Conservation (phyloP, 1,139 yeast genomes). For the Yamadazyma pseudoaaseri region DNA sequence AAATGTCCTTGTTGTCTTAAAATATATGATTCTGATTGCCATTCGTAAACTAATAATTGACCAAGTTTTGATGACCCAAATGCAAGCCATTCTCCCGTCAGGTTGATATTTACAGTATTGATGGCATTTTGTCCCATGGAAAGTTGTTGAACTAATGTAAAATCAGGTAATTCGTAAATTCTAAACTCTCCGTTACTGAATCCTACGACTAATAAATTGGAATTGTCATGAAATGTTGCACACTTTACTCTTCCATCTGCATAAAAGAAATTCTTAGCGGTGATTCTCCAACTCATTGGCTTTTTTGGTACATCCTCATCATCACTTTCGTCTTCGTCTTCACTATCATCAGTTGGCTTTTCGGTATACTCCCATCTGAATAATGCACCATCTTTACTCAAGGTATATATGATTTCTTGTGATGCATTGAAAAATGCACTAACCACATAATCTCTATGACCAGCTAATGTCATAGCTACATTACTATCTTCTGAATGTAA, state of each 20-base stretch:
- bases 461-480: constrained; percentile 85
- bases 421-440: constrained; percentile 81
- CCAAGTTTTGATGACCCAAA: constrained; percentile 90
- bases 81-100: constrained; percentile 95
- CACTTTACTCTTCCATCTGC: constrained; percentile 76
- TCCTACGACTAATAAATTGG: constrained; percentile 83
- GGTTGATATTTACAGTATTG: constrained; percentile 75
- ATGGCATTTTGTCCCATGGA: constrained; percentile 92
- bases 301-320: constrained; percentile 23
- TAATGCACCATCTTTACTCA: constrained; percentile 93
- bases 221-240: constrained; percentile 74
- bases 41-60: constrained; percentile 94
- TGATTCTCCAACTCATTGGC: constrained; percentile 74
- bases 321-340: constrained; percentile 40
- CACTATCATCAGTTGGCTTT: constrained; percentile 35
- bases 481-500: constrained; percentile 68
- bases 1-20: constrained; percentile 97
- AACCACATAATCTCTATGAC: constrained; percentile 87
- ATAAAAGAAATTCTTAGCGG: constrained; percentile 70
- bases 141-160: constrained; percentile 76
- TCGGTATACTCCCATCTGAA: constrained; percentile 86
- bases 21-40: constrained; percentile 97
- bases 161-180: constrained; percentile 76
- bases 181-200: constrained; percentile 89
- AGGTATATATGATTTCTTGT: constrained; percentile 87